A percentile compares a stretch with the other conserved stretches of the same genome.
These are phyloP conservation scores for Penicillium sp. DNA, from an alignment of 2,329 filamentous ascomycete genomes.

Conservation along the genomic window DNA sequence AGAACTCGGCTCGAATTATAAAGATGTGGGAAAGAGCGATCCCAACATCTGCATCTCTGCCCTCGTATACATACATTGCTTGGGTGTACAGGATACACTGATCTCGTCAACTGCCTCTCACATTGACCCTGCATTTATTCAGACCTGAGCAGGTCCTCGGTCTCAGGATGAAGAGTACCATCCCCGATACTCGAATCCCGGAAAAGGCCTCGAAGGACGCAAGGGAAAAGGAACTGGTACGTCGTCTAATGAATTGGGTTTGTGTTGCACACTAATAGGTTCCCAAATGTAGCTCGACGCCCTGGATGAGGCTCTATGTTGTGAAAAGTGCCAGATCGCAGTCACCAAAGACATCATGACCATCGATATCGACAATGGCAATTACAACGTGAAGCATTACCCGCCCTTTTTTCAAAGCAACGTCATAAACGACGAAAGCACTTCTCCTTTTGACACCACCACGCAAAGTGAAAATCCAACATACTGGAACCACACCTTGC, in stretches of 20 bases:
- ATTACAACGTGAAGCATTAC: slow-evolving; percentile 17
- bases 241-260: background rate
- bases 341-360: slow-evolving; percentile 17
- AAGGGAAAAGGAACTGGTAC: slow-evolving; percentile 7
- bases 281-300: slow-evolving; percentile 8
- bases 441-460: slow-evolving; percentile 14
- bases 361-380: slow-evolving; percentile 14
- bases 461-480: slow-evolving; percentile 1
- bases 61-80: background rate
- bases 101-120: background rate
- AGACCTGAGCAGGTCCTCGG: background rate
- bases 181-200: background rate
- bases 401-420: slow-evolving; percentile 21
- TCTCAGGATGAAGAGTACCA: background rate
- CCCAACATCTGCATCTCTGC: background rate
- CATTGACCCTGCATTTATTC: background rate
- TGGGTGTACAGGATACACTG: background rate
- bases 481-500: slow-evolving; percentile 16
- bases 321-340: slow-evolving; percentile 22
- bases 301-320: slow-evolving; percentile 27
- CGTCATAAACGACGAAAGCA: slow-evolving; percentile 6
- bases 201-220: slow-evolving; percentile 1
- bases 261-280: background rate
- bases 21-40: background rate
- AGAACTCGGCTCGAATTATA: background rate